These are phyloP conservation scores for Syzygium syzygioides DNA, from an alignment of 441 rosid species.

Conservation along the genomic window DNA sequence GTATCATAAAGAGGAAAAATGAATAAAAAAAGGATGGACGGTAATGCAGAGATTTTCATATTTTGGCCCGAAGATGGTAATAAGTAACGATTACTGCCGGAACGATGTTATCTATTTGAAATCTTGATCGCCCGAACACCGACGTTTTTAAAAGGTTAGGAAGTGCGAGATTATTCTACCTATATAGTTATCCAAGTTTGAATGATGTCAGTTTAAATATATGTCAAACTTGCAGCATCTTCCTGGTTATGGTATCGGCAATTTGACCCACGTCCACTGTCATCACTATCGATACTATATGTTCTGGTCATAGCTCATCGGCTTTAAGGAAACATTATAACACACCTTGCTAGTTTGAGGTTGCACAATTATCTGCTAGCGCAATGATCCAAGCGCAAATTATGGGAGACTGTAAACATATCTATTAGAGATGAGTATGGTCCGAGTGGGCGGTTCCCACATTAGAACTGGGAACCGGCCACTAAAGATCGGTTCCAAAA, in stretches of 20 bases:
- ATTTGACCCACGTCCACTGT: rapidly evolving
- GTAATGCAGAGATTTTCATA: background rate
- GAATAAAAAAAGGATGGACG: background rate
- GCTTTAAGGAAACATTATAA: background rate
- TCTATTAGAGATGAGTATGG: no score
- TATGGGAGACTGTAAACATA: background rate
- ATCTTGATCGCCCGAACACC: background rate
- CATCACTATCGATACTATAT: background rate
- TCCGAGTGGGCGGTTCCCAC: no score
- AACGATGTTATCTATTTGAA: background rate
- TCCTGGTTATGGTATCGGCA: background rate
- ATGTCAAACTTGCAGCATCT: background rate
- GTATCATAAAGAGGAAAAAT: background rate
- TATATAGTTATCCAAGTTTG: background rate
- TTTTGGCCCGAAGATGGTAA: background rate
- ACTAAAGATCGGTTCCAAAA: no score
- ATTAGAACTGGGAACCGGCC: rapidly evolving
- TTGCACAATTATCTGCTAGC: background rate
- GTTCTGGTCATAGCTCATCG: background rate
- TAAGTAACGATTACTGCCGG: background rate
- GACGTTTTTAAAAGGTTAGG: background rate
- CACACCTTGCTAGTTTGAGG: background rate
- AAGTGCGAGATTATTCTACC: background rate
- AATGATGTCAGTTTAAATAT: background rate
- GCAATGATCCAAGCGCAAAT: background rate